Evolutionary conservation across 2,329 filamentous ascomycete genomes (phyloP), one percentile per base, ranked within the genome.

Genomic region (Aspergillus ochraceoroseus): DNA sequence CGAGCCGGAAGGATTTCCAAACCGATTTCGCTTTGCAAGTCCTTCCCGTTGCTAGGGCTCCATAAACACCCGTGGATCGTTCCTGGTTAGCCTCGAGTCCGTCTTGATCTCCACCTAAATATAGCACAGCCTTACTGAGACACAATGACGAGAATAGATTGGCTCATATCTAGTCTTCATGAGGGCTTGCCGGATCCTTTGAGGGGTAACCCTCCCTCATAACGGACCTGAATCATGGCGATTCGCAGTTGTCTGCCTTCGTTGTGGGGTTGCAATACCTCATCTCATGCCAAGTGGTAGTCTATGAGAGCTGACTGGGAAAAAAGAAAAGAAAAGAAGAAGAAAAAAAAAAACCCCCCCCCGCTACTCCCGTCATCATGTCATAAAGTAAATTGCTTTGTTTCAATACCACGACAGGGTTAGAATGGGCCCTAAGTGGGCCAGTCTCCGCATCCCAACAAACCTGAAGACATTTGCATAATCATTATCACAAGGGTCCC

Each of bases 111-210:
- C 35, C 31, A 41, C 36, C 56, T 58, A 56, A 59, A 58, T 54
- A 49, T 56, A 55, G 45, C 47, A 36, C 29, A 14, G 13, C 26
- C 20, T 25, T 32, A 29, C 17, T 27, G 36, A 42, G 29, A 27
- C 44, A 33, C 37, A 33, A 50, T 39, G 30, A 38, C 31, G 23
- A 18, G 38, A 15, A 32, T 41, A 32, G 46, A 41, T 42, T 34
- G 22, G 34, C 26, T 9, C 15, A 20, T 14, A 33, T 22, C 7
- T 13, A 8, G 13, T 13, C 27, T 26, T 32, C 12, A 31, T 36
- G 47, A 43, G 38, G 49, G 49, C 49, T 61, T 62, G 57, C 52
- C 56, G 57, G 60, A 58, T 49, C 37, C 51, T 57, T 50, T 47
- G 54, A 53, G 46, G 49, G 56, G 17, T 38, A 38, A 29, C n/a